Base-by-base conservation (phyloP, 768 basidiomycete genomes). In the Mycena vitilis region DNA sequence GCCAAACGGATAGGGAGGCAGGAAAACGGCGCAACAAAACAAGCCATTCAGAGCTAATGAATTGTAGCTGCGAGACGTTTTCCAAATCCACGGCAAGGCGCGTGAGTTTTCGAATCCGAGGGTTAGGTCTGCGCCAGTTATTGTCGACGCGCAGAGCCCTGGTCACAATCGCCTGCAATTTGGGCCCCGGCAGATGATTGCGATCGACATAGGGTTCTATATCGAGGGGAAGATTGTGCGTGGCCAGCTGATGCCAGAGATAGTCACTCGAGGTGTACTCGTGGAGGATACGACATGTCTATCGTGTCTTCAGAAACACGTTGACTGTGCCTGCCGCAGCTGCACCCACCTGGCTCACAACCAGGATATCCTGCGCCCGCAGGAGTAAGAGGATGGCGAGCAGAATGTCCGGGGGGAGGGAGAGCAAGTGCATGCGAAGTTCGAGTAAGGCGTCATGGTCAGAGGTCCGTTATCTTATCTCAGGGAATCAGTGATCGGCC, bases 201-300 rank as follows among this genome's bases (percentile, higher is more conserved):
- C 79, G 69, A 62, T 77, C 71, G 16, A 65, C 70, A 56, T 82
- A 77, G 18, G 72, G 66, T 36, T 84, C 81, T 0, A 86, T 73
- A 73, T 88, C 84, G 62, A 84, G 75, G 60, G 87, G 85, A 38
- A 89, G 74, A 85, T 67, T 42, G 79, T 79, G 65, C 78, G 74
- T 23, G 66, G 34, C 34, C 12, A 86, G 70, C 40, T 81, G 81
- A 76, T 86, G 88, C 88, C 88, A 89, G 45, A 88, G 75, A 74
- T 87, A 88, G 73, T 90, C 85, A 47, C 76, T 76, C 56, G 80
- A 81, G 16, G 81, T 83, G 49, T 86, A 81, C n/a, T 83, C 82
- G 78, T 90, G 84, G 65, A 89, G 77, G 67, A 78, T 84, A 84
- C 88, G 89, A 82, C 87, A 87, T 75, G 86, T 84, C 87, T 90